Percentiles rank a stretch among this genome's conserved stretches.
These are phyloP conservation scores for Linanthus parryae DNA, from an alignment of 148 eudicot genomes.

Conservation along the genomic window DNA sequence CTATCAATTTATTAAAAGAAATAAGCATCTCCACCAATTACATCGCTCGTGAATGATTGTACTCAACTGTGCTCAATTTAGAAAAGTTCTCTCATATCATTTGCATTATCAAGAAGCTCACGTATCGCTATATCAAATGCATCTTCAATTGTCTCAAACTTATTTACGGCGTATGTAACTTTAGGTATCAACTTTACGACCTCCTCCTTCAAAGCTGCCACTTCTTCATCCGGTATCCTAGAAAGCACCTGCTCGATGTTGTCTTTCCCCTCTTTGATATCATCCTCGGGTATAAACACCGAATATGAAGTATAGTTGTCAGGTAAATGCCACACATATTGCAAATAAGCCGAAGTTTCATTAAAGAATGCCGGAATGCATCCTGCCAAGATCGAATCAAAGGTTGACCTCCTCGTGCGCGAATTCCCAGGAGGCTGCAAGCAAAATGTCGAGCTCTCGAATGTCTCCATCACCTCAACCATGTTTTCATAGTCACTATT, in stretches of 20 bases:
- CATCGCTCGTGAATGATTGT: no score
- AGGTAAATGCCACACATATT: constrained; percentile 47
- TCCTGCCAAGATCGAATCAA: constrained; percentile 46
- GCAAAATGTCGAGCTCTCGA: constrained; percentile 30
- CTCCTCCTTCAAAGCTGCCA: constrained; percentile 23
- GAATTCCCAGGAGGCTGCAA: constrained; percentile 40
- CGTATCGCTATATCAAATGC: constrained; percentile 31
- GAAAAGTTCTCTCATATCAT: neutral
- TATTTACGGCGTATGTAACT: constrained; percentile 19
- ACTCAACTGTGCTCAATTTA: no score
- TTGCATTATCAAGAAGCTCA: constrained; percentile 18
- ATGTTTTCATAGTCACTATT: constrained; percentile 18
- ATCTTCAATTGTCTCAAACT: constrained; percentile 21
- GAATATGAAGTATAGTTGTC: constrained; percentile 30
- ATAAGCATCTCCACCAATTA: no score
- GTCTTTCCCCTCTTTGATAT: constrained; percentile 12
- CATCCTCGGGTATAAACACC: constrained; percentile 22
- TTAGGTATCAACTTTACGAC: constrained; percentile 32
- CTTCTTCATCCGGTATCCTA: constrained; percentile 7
- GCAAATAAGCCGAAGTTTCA: constrained; percentile 25
- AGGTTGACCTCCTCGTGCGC: constrained; percentile 26
- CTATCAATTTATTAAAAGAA: no score
- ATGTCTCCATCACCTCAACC: constrained; percentile 14
- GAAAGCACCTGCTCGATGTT: constrained; percentile 19
- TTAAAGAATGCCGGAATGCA: constrained; percentile 47